Conservation (phyloP, 2,329 filamentous ascomycete species). For the Fusarium tricinctum region DNA sequence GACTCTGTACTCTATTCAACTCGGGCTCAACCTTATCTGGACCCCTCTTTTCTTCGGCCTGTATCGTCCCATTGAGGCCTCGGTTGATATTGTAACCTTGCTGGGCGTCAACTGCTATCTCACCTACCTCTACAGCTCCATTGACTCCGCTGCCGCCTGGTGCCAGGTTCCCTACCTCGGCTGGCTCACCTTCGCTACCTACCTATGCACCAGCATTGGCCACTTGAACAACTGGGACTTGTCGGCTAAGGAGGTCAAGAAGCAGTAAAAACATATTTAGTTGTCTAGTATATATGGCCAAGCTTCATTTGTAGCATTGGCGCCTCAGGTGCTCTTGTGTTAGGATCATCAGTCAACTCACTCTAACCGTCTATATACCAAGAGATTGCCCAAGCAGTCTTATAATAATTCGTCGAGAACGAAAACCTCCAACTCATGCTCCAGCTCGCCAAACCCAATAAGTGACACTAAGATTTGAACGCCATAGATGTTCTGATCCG, state of each 20-base stretch:
- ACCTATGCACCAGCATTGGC: slow-evolving; percentile 79
- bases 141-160: slow-evolving; percentile 81
- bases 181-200: slow-evolving; percentile 91
- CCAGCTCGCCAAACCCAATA: slow-evolving; percentile 12
- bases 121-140: slow-evolving; percentile 79
- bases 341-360: neutral
- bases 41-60: slow-evolving; percentile 93
- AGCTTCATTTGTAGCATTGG: neutral
- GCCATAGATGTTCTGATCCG: slow-evolving; percentile 40
- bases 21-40: slow-evolving; percentile 88
- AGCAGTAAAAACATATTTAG: slow-evolving; percentile 43
- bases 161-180: slow-evolving; percentile 84
- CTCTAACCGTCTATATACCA: slow-evolving; percentile 26
- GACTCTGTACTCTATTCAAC: slow-evolving; percentile 87
- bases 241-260: slow-evolving; percentile 41
- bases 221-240: slow-evolving; percentile 79
- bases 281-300: neutral
- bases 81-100: slow-evolving; percentile 80
- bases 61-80: slow-evolving; percentile 79
- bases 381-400: slow-evolving; percentile 4
- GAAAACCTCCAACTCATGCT: slow-evolving; percentile 19
- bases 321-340: neutral
- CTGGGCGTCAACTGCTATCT: slow-evolving; percentile 80
- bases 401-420: slow-evolving; percentile 1
- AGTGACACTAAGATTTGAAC: slow-evolving; percentile 29